Evolutionary conservation across 2,329 filamentous ascomycete species (phyloP).

Genomic region (Microascus cirrosus): DNA sequence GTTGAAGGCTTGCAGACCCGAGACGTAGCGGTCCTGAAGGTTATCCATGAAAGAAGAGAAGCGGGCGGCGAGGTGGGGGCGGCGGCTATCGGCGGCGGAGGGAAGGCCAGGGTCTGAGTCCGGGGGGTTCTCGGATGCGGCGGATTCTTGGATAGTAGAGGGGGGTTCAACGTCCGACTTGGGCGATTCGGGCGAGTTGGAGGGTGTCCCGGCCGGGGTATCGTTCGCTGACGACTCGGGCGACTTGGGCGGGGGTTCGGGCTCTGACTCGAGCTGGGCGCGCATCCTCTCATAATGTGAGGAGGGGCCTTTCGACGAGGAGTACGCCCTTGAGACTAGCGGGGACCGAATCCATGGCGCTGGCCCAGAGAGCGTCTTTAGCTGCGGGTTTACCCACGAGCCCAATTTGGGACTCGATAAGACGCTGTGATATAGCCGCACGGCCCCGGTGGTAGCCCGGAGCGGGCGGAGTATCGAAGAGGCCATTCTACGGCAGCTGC

Average conservation of each 20-base stretch:
- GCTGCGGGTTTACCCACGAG: background rate
- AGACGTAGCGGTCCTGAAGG: conserved; percentile 72
- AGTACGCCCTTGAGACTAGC: background rate
- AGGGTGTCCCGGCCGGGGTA: background rate
- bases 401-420: background rate
- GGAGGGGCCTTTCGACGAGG: background rate
- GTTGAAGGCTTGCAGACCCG: conserved; percentile 81
- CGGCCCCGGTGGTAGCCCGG: background rate
- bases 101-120: background rate
- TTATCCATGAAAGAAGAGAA: conserved; percentile 77
- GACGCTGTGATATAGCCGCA: background rate
- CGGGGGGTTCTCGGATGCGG: background rate
- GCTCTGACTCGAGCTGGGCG: background rate
- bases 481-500: background rate
- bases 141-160: background rate
- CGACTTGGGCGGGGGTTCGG: background rate
- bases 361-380: background rate
- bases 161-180: background rate
- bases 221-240: background rate
- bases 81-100: conserved; percentile 4
- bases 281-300: background rate
- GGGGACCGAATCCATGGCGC: background rate
- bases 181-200: background rate
- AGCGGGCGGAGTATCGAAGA: conserved; percentile 2
- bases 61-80: conserved; percentile 9